Conservation (phyloP, 805 yeast genomes). For the Kluyveromyces wickerhamii region DNA sequence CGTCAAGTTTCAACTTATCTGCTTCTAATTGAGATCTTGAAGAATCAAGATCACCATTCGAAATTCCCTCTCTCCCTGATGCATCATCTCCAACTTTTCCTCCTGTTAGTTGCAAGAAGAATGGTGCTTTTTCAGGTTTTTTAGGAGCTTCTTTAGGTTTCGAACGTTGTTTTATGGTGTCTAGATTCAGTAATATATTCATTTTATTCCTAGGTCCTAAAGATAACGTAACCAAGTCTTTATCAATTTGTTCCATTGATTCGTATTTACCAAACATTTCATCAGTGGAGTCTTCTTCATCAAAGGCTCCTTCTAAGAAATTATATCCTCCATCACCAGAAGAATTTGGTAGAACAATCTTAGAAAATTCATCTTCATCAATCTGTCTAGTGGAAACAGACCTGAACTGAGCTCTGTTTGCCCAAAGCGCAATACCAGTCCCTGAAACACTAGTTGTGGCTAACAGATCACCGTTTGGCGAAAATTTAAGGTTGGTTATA, state of each 20-base stretch:
- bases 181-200: slow-evolving; percentile 71
- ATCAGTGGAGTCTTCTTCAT: slow-evolving; percentile 31
- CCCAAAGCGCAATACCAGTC: slow-evolving; percentile 88
- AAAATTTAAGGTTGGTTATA: slow-evolving; percentile 72
- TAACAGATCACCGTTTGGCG: slow-evolving; percentile 81
- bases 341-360: slow-evolving; percentile 59
- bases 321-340: slow-evolving; percentile 72
- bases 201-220: slow-evolving; percentile 70
- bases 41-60: slow-evolving; percentile 7
- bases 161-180: slow-evolving; percentile 75
- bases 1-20: slow-evolving; percentile 13
- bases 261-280: slow-evolving; percentile 34
- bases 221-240: slow-evolving; percentile 63
- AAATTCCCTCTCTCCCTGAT: slow-evolving; percentile 32
- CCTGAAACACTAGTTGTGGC: slow-evolving; percentile 91
- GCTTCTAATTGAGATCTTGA: slow-evolving; percentile 9
- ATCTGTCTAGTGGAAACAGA: slow-evolving; percentile 69
- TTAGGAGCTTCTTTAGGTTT: slow-evolving; percentile 86
- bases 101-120: slow-evolving; percentile 67
- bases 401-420: slow-evolving; percentile 76
- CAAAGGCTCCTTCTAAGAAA: slow-evolving; percentile 72
- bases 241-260: slow-evolving; percentile 55
- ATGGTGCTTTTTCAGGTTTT: slow-evolving; percentile 72
- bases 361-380: slow-evolving; percentile 63
- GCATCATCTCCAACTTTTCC: slow-evolving; percentile 68